These are phyloP conservation scores for Linnemannia exigua DNA, from an alignment of 192 early-diverging fungal genomes.

Conservation along the genomic window DNA sequence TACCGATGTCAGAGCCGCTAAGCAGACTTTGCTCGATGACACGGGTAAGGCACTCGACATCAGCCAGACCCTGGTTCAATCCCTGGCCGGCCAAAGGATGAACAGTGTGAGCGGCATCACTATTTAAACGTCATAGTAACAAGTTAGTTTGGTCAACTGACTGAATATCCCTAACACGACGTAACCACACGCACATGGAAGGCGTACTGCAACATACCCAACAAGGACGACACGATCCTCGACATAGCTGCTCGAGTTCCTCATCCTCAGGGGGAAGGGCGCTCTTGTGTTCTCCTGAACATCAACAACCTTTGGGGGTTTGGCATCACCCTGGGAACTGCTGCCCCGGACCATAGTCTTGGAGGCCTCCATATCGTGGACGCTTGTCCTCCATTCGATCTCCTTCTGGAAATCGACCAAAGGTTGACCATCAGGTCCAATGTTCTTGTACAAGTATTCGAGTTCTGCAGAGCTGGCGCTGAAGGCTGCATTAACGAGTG, in stretches of 20 bases:
- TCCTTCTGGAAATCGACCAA: slow-evolving; percentile 69
- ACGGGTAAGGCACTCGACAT: slow-evolving; percentile 79
- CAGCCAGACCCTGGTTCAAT: slow-evolving; percentile 92
- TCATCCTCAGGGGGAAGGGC: slow-evolving; percentile 87
- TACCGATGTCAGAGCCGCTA: slow-evolving; percentile 88
- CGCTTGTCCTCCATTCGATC: slow-evolving; percentile 76
- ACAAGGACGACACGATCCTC: slow-evolving; percentile 87
- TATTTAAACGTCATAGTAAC: slow-evolving; percentile 24
- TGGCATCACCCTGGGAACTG: slow-evolving; percentile 20
- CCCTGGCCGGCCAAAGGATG: slow-evolving; percentile 98
- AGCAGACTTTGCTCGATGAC: slow-evolving; percentile 74
- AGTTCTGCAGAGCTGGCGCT: slow-evolving; percentile 79
- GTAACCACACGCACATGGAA: neutral
- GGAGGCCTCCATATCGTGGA: slow-evolving; percentile 43
- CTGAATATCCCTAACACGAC: no score
- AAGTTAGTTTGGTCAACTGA: no score
- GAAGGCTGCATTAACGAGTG: slow-evolving; percentile 88
- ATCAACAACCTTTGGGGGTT: slow-evolving; percentile 74
- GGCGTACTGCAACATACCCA: slow-evolving; percentile 64
- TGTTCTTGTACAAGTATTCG: slow-evolving; percentile 74
- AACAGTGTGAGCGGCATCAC: slow-evolving; percentile 95
- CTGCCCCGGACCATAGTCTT: slow-evolving; percentile 12
- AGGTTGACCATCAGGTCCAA: slow-evolving; percentile 58
- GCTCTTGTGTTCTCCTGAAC: slow-evolving; percentile 78
- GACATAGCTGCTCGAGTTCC: slow-evolving; percentile 84